phyloP scores from a whole-genome alignment of 192 early-diverging fungal species.

The Paraglomus brasilianum region DNA sequence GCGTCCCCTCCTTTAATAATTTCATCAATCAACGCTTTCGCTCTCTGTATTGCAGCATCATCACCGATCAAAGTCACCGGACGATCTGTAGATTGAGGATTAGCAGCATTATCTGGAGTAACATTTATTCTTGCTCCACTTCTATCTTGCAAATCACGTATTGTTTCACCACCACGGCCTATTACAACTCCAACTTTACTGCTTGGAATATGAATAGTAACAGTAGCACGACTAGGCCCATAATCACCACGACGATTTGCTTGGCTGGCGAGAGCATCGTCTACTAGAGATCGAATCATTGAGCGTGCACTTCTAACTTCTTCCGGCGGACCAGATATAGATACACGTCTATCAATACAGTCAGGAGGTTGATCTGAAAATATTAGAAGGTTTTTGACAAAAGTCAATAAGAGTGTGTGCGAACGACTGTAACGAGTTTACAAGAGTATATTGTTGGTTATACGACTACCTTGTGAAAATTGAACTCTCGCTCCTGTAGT shows the following conservation, averaged over 20 bases:
- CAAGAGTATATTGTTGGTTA: neutral
- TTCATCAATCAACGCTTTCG: slow-evolving; percentile 73
- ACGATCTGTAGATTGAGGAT: slow-evolving; percentile 47
- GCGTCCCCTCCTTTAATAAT: slow-evolving; percentile 53
- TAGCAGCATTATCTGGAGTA: slow-evolving; percentile 50
- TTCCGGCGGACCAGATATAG: slow-evolving; percentile 46
- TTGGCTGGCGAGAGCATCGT: slow-evolving; percentile 30
- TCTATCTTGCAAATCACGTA: slow-evolving; percentile 65
- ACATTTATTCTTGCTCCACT: slow-evolving; percentile 72
- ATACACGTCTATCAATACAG: slow-evolving; percentile 49
- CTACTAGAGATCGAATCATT: slow-evolving; percentile 51
- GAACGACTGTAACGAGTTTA: neutral
- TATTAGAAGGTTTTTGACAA: neutral
- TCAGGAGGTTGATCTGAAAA: slow-evolving; percentile 42
- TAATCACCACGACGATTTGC: slow-evolving; percentile 29
- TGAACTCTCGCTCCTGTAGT: slow-evolving; percentile 71
- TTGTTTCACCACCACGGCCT: slow-evolving; percentile 75
- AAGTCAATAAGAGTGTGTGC: neutral
- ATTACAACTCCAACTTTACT: slow-evolving; percentile 83
- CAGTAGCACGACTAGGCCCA: slow-evolving; percentile 36
- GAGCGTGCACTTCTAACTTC: slow-evolving; percentile 51
- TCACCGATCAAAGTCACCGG: slow-evolving; percentile 70
- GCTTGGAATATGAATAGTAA: slow-evolving; percentile 61
- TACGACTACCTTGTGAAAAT: slow-evolving; percentile 52
- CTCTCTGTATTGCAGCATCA: slow-evolving; percentile 62